Evolutionary conservation across 106 monocot genomes (phyloP), one percentile per base, ranked within the genome.

Genomic region (Dioscorea dumetorum): DNA sequence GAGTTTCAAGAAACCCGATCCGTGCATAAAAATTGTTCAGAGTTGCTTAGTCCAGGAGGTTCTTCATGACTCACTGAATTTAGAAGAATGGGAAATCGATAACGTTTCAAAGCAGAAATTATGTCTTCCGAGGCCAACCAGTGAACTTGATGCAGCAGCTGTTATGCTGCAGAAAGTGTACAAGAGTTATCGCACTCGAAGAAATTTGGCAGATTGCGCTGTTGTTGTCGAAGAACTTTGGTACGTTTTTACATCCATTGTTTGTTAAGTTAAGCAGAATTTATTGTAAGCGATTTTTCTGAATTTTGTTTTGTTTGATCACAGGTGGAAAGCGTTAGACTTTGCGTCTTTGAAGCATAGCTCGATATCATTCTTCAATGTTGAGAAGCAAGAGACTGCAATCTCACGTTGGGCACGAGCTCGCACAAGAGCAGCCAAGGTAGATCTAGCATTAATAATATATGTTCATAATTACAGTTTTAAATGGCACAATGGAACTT

Each of bases 181-280:
- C 73, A 93, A 89, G 70, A 93, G 93, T 80, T 93, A 86, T 63
- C 60, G 93, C 48, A 93, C 86, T 24, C 22, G 93, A 70, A 86
- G 93, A 75, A 89, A 89, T 65, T 77, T 93, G 32, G 93, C 93
- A 5, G 93, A 93, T 80, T 93, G 93, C 15, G 93, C 93, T 3
- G 93, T 93, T 35, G 76, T 93, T 9, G 84, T 83, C 22, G 93
- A 93, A 70, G 86, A 93, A 74, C 78, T 84, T 50, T 93, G 93
- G 93, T 94, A 24, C 2, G 67, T 60, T 18, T 64, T 22, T 22
- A 11, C 18, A 22, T 56, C 31, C 35, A 48, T 6, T 66, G 18
- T 50, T 50, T 69, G 14, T 54, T 1, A 19, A 22, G n/a, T 63
- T 34, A 61, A 24, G 17, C 62, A 0, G 12, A 49, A 51, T 8